A percentile compares a stretch with the other conserved stretches of the same genome.
Conservation (phyloP, 2,329 filamentous ascomycete species). For the Cercospora nicotianae region DNA sequence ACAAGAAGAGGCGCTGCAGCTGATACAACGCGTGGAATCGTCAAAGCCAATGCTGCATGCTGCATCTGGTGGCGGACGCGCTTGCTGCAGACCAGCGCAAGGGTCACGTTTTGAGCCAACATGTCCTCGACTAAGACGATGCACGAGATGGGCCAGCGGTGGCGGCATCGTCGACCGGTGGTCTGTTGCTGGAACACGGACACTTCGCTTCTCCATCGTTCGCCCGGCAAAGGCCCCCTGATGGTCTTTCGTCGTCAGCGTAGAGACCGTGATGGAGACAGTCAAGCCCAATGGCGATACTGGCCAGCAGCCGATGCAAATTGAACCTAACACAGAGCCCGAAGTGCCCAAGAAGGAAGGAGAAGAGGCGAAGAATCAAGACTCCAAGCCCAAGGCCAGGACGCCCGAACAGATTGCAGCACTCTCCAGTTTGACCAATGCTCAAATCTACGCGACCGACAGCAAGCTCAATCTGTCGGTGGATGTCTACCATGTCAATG, state of each 20-base stretch:
- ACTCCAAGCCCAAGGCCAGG: not conserved
- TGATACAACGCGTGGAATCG: not conserved
- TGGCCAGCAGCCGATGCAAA: not conserved
- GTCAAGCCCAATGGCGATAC: not conserved
- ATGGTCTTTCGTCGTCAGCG: not conserved
- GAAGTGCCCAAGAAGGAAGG: not conserved
- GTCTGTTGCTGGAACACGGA: not conserved
- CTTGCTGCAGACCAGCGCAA: not conserved
- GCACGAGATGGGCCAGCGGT: not conserved
- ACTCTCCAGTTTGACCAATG: not conserved
- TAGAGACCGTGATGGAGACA: not conserved
- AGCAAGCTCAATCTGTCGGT: not conserved
- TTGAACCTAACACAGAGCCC: not conserved
- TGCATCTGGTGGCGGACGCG: not conserved
- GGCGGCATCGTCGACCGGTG: not conserved
- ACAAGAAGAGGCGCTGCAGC: not conserved
- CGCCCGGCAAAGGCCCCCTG: too few species aligned
- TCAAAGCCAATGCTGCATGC: not conserved
- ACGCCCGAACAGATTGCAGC: not conserved
- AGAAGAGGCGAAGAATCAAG: not conserved
- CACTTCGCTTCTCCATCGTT: too few species aligned
- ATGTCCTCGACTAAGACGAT: too few species aligned
- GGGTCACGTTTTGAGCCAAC: not conserved
- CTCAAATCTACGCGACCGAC: not conserved
- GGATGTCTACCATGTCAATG: not conserved